Evolutionary conservation across 2,329 filamentous ascomycete species (phyloP).

Genomic region (Xylaria sp.): DNA sequence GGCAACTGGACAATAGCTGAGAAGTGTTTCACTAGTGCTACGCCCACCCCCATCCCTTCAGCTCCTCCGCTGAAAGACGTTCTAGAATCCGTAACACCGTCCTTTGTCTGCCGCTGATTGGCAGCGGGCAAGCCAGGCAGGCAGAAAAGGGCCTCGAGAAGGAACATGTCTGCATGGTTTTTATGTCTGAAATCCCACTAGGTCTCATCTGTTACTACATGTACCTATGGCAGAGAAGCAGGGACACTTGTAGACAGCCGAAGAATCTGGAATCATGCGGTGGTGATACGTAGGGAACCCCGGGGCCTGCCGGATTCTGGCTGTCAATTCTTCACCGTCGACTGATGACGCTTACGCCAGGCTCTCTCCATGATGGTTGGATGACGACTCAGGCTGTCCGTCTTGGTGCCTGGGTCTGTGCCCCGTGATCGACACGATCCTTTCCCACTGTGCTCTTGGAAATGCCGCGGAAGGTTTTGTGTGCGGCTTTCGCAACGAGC

Average conservation of each 20-base stretch:
- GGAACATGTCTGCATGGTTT: too few species aligned
- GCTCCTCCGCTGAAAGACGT: not conserved
- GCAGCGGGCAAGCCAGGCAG: not conserved
- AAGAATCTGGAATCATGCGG: not conserved
- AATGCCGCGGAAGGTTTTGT: too few species aligned
- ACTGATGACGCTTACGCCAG: conserved; percentile 8
- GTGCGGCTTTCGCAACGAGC: too few species aligned
- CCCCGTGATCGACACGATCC: conserved; percentile 17
- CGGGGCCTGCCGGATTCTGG: not conserved
- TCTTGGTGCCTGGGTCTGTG: conserved; percentile 21
- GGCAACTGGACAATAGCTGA: too few species aligned
- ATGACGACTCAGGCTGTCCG: conserved; percentile 21
- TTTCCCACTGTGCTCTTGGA: conserved; percentile 15
- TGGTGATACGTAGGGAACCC: not conserved
- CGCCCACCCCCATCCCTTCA: not conserved
- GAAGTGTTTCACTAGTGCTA: not conserved
- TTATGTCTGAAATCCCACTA: too few species aligned
- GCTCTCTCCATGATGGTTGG: conserved; percentile 4
- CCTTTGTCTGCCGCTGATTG: not conserved
- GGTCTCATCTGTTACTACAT: too few species aligned
- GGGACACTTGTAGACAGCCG: too few species aligned
- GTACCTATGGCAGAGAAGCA: too few species aligned
- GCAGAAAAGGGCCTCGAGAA: not conserved
- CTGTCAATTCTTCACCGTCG: conserved; percentile 11
- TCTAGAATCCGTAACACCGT: not conserved